Evolutionary conservation across 1,284 basidiomycete species (phyloP).

Genomic region (Sporisorium sorghi): DNA sequence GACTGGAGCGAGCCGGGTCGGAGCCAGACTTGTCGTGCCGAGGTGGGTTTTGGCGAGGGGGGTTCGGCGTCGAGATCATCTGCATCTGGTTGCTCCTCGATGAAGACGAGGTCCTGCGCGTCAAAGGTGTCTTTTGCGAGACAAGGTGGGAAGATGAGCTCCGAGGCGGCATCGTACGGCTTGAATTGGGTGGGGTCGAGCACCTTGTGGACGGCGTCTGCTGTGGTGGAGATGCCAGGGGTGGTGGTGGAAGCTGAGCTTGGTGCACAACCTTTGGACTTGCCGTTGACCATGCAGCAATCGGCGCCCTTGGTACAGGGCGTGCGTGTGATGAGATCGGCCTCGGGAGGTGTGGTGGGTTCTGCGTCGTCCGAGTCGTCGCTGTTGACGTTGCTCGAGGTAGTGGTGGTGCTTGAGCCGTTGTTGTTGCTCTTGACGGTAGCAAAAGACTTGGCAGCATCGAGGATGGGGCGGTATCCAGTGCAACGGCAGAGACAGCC

Average conservation of each 20-base stretch:
- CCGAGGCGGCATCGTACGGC: conserved; percentile 66
- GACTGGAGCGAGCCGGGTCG: conserved; percentile 58
- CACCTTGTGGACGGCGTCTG: conserved; percentile 38
- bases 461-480: conserved; percentile 60
- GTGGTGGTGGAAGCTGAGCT: conserved; percentile 5
- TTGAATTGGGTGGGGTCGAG: conserved; percentile 45
- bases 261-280: conserved; percentile 35
- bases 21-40: conserved; percentile 54
- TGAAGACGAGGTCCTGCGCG: conserved; percentile 56
- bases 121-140: conserved; percentile 60
- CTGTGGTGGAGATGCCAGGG: conserved; percentile 38
- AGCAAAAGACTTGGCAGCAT: conserved; percentile 63
- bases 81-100: conserved; percentile 36
- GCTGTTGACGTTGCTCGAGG: conserved; percentile 24
- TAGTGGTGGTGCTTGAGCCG: conserved; percentile 7
- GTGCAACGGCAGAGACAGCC: conserved; percentile 70
- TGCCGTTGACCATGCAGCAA: conserved; percentile 56
- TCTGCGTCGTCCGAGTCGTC: conserved; percentile 44
- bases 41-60: conserved; percentile 9
- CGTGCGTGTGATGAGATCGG: conserved; percentile 42
- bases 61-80: conserved; percentile 38
- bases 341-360: conserved; percentile 46
- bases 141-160: conserved; percentile 69
- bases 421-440: conserved; percentile 41
- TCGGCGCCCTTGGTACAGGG: conserved; percentile 55